Base-by-base conservation (phyloP, 2,329 filamentous ascomycete species). In the Teratosphaeria pseudoeucalypti region DNA sequence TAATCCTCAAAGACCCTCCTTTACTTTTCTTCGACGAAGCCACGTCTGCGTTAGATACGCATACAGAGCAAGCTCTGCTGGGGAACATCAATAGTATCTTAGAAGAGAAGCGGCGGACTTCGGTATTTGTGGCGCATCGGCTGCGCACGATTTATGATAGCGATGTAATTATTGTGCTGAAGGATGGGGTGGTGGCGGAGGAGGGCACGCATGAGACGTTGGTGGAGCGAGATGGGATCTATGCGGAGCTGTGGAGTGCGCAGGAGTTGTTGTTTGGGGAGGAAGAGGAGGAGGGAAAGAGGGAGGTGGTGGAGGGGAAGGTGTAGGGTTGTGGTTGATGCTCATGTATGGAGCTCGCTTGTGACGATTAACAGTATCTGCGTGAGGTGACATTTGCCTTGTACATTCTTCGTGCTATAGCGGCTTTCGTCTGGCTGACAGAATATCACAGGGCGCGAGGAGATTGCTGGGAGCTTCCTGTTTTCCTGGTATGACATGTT, bases 1-100 rank as follows among this genome's bases (percentile, higher is more conserved):
- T 96, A 47, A 82, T 96, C 1, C 80, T 96, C 60, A 96, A 96
- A 73, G 89, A 96, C 65, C 90, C 92, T 3, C 90, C 90, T 1
- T 76, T 96, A 32, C 77, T 96, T 0, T 96, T 96, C 81, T 96
- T 96, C 67, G 92, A 96, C 66, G 92, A 96, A 78, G 92, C 92
- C 67, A 96, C 92, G 0, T 92, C 88, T 55, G 92, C 92, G 1
- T 79, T 96, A 37, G 92, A 96, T 71, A 96, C 92, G 0, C 89
- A 96, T 70, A 96, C 92, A 0, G 92, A 96, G 76, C 89, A 95
- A 74, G 88, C 89, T 1, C 80, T 97, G 56, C 85, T 97, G 78
- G 81, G 86, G 62, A 95, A 96, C 71, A 96, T 97, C 73, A 96
- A 96, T 73, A 87, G 87, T 65, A 94, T 97, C 57, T 78, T 97